These are phyloP conservation scores for Termitomyces sp. DNA, from an alignment of 1,284 basidiomycete genomes.

Conservation along the genomic window DNA sequence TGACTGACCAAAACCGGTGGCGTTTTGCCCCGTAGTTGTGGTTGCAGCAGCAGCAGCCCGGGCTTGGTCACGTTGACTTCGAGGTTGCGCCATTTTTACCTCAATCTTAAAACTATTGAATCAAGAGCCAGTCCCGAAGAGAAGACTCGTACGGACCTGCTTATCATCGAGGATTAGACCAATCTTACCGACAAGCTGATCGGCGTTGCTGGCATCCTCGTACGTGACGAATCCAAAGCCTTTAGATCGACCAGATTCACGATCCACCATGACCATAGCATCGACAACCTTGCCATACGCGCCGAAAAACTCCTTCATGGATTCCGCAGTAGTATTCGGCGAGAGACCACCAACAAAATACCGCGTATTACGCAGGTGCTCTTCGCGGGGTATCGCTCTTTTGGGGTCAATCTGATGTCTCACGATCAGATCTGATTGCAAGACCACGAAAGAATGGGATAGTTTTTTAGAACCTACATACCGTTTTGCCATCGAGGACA, in stretches of 20 bases:
- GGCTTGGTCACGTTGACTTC: slow-evolving; percentile 58
- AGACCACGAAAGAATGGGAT: background rate
- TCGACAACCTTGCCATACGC: slow-evolving; percentile 82
- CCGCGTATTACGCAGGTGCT: slow-evolving; percentile 76
- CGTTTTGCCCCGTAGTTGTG: slow-evolving; percentile 19
- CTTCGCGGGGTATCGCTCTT: slow-evolving; percentile 87
- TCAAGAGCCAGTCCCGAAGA: background rate
- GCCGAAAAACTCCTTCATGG: slow-evolving; percentile 76
- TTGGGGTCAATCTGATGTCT: slow-evolving; percentile 86
- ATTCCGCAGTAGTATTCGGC: slow-evolving; percentile 72
- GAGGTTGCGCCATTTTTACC: slow-evolving; percentile 80
- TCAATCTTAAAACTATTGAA: slow-evolving; percentile 60
- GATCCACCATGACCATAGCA: slow-evolving; percentile 91
- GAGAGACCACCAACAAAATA: slow-evolving; percentile 90
- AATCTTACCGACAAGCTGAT: slow-evolving; percentile 65
- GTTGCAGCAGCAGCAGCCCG: slow-evolving; percentile 22
- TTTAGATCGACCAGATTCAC: slow-evolving; percentile 85
- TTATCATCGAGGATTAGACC: slow-evolving; percentile 77
- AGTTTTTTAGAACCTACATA: slow-evolving; percentile 23
- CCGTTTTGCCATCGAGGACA: slow-evolving; percentile 87
- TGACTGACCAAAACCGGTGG: slow-evolving; percentile 8
- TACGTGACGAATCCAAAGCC: slow-evolving; percentile 95
- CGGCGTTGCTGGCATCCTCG: slow-evolving; percentile 69
- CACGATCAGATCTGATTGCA: slow-evolving; percentile 5
- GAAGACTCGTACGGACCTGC: slow-evolving; percentile 39